A percentile compares a stretch with the other conserved stretches of the same genome.
phyloP scores from a whole-genome alignment of 2,329 filamentous ascomycete species.

The Trichoderma koningii region DNA sequence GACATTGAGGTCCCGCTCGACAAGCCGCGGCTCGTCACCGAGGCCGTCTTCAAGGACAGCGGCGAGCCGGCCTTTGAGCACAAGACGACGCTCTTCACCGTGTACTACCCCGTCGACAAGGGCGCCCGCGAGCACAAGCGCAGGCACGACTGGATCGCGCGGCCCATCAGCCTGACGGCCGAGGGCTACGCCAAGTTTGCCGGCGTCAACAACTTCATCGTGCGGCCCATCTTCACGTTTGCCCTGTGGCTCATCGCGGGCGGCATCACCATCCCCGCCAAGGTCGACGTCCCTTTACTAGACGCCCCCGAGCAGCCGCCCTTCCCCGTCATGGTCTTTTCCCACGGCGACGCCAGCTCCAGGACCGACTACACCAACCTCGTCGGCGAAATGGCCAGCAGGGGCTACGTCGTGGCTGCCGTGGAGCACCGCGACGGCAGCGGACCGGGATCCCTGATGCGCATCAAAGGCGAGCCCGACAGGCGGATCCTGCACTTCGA shows the following conservation, averaged over 20 bases:
- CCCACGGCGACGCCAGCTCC: conserved; percentile 54
- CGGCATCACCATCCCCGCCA: conserved; percentile 49
- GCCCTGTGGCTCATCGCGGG: conserved; percentile 48
- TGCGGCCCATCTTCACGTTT: conserved; percentile 47
- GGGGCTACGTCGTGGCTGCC: conserved; percentile 52
- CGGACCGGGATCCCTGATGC: conserved; percentile 49
- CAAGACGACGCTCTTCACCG: conserved; percentile 51
- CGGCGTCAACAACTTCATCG: conserved; percentile 47
- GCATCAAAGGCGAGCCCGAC: conserved; percentile 36
- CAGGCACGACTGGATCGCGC: conserved; percentile 49
- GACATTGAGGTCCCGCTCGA: conserved; percentile 50
- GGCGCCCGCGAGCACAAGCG: conserved; percentile 33
- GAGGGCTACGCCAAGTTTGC: conserved; percentile 51
- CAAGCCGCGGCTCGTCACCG: conserved; percentile 37
- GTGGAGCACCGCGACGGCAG: conserved; percentile 57
- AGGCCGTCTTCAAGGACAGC: conserved; percentile 40
- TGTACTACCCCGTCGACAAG: conserved; percentile 50
- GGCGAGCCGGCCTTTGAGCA: conserved; percentile 48
- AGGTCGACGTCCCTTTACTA: conserved; percentile 49
- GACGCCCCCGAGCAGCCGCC: conserved; percentile 9
- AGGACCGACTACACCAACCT: conserved; percentile 56
- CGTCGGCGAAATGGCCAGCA: conserved; percentile 52
- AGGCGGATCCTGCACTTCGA: conserved; percentile 41
- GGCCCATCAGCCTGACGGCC: conserved; percentile 48
- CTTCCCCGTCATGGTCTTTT: conserved; percentile 53